These are phyloP conservation scores for Thalassiosira allenii DNA, from an alignment of 352 stramenopile genomes.

Conservation along the genomic window DNA sequence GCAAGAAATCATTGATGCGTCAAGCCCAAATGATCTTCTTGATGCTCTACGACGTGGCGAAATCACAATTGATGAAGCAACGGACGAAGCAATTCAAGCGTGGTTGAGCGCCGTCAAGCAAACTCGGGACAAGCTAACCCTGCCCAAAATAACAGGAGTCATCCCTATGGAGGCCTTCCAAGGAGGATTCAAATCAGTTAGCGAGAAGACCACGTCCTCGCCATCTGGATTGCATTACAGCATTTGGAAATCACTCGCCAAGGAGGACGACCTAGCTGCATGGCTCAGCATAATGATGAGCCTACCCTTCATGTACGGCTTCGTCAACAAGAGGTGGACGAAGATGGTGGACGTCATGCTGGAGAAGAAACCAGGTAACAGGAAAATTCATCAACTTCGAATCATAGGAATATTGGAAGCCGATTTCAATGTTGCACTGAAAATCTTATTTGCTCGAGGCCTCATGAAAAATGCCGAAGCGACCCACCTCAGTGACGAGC, in stretches of 20 bases:
- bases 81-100: constrained; percentile 4
- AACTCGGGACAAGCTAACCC: not conserved
- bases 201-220: constrained; percentile 23
- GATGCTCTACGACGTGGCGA: not conserved
- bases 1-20: not conserved
- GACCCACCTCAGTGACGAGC: constrained; percentile 1
- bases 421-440: constrained; percentile 43
- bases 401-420: constrained; percentile 61
- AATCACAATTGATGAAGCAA: not conserved
- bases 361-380: constrained; percentile 41
- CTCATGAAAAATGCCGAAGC: constrained; percentile 6
- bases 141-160: not conserved
- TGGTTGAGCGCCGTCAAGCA: not conserved
- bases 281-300: constrained; percentile 29
- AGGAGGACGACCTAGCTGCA: not conserved
- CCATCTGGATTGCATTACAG: constrained; percentile 23
- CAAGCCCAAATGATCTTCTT: constrained; percentile 1
- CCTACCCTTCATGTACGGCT: constrained; percentile 35
- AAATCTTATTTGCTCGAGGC: constrained; percentile 19
- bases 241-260: constrained; percentile 26
- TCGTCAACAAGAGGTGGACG: constrained; percentile 28
- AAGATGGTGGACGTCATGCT: constrained; percentile 46
- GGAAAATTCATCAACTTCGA: constrained; percentile 45
- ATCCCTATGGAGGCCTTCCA: constrained; percentile 12
- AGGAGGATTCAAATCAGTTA: constrained; percentile 8